Evolutionary conservation across 306 rosid genomes (phyloP).

Genomic region (Senna tora): DNA sequence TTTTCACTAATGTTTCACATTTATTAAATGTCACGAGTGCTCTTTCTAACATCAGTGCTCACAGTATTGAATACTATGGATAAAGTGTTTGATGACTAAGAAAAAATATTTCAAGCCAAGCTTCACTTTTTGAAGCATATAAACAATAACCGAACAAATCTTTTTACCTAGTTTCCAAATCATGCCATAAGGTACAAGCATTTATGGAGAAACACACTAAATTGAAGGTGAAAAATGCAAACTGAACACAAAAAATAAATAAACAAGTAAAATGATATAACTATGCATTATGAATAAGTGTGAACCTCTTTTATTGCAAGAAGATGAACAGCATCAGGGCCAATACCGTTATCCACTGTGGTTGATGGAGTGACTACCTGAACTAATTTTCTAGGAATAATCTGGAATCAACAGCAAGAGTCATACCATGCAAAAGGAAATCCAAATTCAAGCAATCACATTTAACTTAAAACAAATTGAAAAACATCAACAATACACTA

Average conservation of each 20-base stretch:
- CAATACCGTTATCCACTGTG: constrained; percentile 65
- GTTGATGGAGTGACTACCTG: constrained; percentile 94
- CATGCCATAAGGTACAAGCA: neutral
- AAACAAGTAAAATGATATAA: neutral
- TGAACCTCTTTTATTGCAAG: constrained; percentile 90
- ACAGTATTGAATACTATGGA: neutral
- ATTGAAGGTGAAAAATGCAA: neutral
- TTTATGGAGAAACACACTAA: neutral
- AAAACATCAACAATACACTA: constrained; percentile 10
- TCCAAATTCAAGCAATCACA: neutral
- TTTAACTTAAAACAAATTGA: constrained; percentile 6
- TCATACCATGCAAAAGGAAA: constrained; percentile 35
- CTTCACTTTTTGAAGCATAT: constrained; percentile 6
- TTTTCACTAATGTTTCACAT: neutral
- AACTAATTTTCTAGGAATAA: constrained; percentile 70
- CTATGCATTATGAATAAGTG: constrained; percentile 3
- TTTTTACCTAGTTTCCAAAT: neutral
- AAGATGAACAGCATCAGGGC: constrained; percentile 87
- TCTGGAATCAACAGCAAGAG: constrained; percentile 49
- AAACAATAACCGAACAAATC: neutral
- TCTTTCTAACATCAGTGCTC: neutral
- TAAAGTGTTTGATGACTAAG: neutral
- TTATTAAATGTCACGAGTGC: neutral
- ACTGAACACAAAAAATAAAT: constrained; percentile 20
- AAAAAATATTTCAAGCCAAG: neutral